phyloP scores from a whole-genome alignment of 2,329 filamentous ascomycete genomes.

The Hortaea sp. region DNA sequence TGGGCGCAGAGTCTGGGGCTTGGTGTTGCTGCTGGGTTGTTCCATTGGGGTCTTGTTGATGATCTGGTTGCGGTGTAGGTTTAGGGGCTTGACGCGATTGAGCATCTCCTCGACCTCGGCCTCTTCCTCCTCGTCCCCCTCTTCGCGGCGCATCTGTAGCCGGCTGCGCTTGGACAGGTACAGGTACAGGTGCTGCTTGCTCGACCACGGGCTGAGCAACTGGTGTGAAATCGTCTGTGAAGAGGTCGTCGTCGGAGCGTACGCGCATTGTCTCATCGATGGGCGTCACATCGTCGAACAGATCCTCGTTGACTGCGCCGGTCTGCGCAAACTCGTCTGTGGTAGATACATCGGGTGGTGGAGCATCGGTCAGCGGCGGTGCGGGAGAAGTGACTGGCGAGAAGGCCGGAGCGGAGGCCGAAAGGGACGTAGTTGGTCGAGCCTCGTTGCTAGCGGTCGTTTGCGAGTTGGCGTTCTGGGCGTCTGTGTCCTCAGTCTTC shows the following conservation, averaged over 20 bases:
- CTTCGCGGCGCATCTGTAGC: constrained; percentile 3
- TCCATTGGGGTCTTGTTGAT: constrained; percentile 7
- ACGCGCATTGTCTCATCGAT: constrained; percentile 39
- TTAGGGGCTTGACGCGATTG: neutral
- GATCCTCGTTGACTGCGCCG: constrained; percentile 21
- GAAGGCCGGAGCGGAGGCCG: constrained; percentile 9
- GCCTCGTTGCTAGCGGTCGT: neutral
- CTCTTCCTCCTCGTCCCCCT: constrained; percentile 11
- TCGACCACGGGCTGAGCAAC: constrained; percentile 32
- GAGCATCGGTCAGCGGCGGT: constrained; percentile 1
- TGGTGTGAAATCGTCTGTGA: constrained; percentile 42
- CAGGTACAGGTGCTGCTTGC: constrained; percentile 2
- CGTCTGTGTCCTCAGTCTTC: neutral
- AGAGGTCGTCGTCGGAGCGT: constrained; percentile 40
- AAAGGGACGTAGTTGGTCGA: constrained; percentile 4
- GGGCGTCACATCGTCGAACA: constrained; percentile 25
- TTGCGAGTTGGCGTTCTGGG: neutral
- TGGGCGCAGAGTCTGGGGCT: constrained; percentile 9
- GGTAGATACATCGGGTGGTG: constrained; percentile 12
- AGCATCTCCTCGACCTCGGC: neutral
- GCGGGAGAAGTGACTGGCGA: constrained; percentile 1
- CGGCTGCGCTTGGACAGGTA: neutral
- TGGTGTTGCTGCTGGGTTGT: constrained; percentile 5
- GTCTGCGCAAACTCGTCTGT: constrained; percentile 25
- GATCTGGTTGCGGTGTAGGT: neutral